phyloP scores from a whole-genome alignment of 805 yeast species.

The Schizosaccharomyces cryophilus region DNA sequence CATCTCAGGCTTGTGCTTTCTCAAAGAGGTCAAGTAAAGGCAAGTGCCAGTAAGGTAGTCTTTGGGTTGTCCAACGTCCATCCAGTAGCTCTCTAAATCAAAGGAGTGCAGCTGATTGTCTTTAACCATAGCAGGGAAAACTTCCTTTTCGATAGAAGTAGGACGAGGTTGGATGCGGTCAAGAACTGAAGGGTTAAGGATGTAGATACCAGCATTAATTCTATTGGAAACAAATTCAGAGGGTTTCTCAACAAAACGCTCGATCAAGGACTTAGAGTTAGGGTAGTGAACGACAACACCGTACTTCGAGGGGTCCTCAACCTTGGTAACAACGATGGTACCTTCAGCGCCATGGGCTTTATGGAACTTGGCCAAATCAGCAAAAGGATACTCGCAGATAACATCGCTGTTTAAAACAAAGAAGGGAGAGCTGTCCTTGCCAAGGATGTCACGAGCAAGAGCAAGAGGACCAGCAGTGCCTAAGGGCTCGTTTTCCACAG shows the following conservation, averaged over 20 bases:
- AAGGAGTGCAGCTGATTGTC: constrained; percentile 72
- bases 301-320: constrained; percentile 96
- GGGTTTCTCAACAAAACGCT: constrained; percentile 97
- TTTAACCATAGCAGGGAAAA: constrained; percentile 90
- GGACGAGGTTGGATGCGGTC: constrained; percentile 94
- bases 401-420: constrained; percentile 96
- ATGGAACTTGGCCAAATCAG: constrained; percentile 81
- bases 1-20: constrained; percentile 51
- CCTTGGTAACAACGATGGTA: constrained; percentile 97
- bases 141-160: constrained; percentile 97
- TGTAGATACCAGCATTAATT: constrained; percentile 96
- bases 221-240: constrained; percentile 98
- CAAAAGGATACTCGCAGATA: constrained; percentile 94
- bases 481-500: constrained; percentile 96
- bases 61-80: constrained; percentile 99
- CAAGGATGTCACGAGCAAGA: constrained; percentile 80
- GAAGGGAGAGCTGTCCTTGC: constrained; percentile 88
- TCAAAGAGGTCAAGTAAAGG: constrained; percentile 63
- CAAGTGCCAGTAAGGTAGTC: constrained; percentile 93
- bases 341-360: constrained; percentile 89
- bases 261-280: constrained; percentile 68
- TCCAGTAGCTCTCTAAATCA: constrained; percentile 98
- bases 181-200: constrained; percentile 89
- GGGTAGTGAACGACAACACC: constrained; percentile 98
- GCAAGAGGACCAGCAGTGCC: constrained; percentile 99